A percentile compares a stretch with the other conserved stretches of the same genome.
Conservation (phyloP, 1,139 yeast species). For the Magnusiomyces suaveolens region DNA sequence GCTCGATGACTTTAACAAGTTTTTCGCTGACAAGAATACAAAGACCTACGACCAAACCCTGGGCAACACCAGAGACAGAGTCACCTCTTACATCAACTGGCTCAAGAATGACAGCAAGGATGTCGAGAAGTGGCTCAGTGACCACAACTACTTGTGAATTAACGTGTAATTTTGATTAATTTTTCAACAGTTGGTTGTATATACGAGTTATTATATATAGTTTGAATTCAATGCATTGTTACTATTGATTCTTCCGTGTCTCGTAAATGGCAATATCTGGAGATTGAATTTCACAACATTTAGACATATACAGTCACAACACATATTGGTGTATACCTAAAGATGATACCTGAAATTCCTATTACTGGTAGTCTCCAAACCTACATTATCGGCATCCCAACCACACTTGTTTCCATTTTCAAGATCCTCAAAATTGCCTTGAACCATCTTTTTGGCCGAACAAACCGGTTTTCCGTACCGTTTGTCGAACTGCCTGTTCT, state of each 20-base stretch:
- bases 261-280: too few relatives aligned
- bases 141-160: neutral
- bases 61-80: slow-evolving; percentile 60
- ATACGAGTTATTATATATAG: neutral
- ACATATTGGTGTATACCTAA: neutral
- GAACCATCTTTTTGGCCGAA: too few relatives aligned
- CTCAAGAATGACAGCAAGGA: slow-evolving; percentile 49
- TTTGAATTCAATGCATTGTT: too few relatives aligned
- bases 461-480: slow-evolving; percentile 13
- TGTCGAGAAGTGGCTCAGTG: slow-evolving; percentile 39
- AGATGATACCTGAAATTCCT: neutral
- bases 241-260: too few relatives aligned
- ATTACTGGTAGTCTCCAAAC: neutral
- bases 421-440: neutral
- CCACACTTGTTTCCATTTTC: neutral
- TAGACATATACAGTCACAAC: too few relatives aligned
- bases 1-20: slow-evolving; percentile 46
- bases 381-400: neutral
- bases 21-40: slow-evolving; percentile 53
- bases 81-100: slow-evolving; percentile 57
- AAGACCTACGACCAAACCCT: slow-evolving; percentile 67
- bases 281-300: too few relatives aligned
- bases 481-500: slow-evolving; percentile 15
- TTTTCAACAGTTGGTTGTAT: neutral
- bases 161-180: too few relatives aligned